phyloP scores from a whole-genome alignment of 768 basidiomycete genomes.

The Hemileccinum impolitum region DNA sequence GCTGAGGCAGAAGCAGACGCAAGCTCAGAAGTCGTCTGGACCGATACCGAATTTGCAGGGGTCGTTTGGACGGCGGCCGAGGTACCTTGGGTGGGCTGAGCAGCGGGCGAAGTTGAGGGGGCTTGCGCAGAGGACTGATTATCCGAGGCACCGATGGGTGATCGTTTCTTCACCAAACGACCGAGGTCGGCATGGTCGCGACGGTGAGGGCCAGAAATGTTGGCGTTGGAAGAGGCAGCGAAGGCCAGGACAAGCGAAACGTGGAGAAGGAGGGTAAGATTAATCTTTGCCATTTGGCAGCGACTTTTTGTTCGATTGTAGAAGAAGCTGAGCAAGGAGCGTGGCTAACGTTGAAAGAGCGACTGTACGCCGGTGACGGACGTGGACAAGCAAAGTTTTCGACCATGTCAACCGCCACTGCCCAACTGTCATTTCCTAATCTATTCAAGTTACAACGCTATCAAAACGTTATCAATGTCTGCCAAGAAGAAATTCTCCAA shows the following conservation, averaged over 20 bases:
- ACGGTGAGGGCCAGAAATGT: conserved; percentile 39
- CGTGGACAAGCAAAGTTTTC: background rate
- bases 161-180: conserved; percentile 69
- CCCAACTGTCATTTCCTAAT: conserved; percentile 19
- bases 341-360: conserved; percentile 17
- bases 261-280: conserved; percentile 63
- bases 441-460: background rate
- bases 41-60: conserved; percentile 11
- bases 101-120: conserved; percentile 15
- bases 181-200: conserved; percentile 57
- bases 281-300: conserved; percentile 48
- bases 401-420: conserved; percentile 20
- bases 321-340: conserved; percentile 6
- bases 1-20: conserved; percentile 15
- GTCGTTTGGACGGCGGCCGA: conserved; percentile 13
- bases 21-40: conserved; percentile 11
- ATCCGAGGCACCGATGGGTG: conserved; percentile 22
- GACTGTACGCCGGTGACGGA: conserved; percentile 3
- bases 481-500: background rate
- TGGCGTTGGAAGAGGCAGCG: conserved; percentile 44
- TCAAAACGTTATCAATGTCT: conserved; percentile 9
- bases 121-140: conserved; percentile 1
- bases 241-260: conserved; percentile 53
- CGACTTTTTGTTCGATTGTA: conserved; percentile 3
- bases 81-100: conserved; percentile 20